Percentiles rank a stretch among this genome's conserved stretches.
These are phyloP conservation scores for Aquilaria sinensis DNA, from an alignment of 345 rosid species.

Conservation along the genomic window DNA sequence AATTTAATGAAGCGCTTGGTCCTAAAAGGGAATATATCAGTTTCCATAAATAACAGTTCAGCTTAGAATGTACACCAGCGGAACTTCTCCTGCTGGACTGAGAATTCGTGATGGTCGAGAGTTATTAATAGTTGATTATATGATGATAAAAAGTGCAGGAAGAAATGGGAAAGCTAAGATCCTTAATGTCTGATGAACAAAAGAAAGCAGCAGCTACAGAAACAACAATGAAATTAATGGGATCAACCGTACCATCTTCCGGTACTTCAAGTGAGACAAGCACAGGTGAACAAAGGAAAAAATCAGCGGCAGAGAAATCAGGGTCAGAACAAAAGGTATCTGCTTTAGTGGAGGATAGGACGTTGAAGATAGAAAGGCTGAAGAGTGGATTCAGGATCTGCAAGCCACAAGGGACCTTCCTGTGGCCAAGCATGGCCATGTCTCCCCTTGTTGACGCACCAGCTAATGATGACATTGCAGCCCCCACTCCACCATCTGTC, in stretches of 20 bases:
- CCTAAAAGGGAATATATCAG: neutral
- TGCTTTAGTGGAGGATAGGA: constrained; percentile 31
- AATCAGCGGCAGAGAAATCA: constrained; percentile 2
- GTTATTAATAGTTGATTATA: too few species aligned
- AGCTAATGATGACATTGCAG: constrained; percentile 20
- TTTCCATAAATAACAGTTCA: neutral
- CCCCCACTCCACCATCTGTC: constrained; percentile 39
- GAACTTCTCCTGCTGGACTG: neutral
- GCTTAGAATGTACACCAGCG: too few species aligned
- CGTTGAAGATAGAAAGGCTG: constrained; percentile 45
- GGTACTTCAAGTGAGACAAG: constrained; percentile 16
- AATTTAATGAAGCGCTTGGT: neutral
- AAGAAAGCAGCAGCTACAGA: constrained; percentile 18
- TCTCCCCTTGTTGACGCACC: constrained; percentile 26
- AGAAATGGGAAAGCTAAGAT: constrained; percentile 36
- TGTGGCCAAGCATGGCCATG: constrained; percentile 56
- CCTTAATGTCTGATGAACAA: constrained; percentile 23
- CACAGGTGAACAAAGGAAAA: constrained; percentile 7
- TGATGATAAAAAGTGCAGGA: constrained; percentile 34
- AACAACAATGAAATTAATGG: constrained; percentile 8
- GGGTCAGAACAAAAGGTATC: constrained; percentile 14
- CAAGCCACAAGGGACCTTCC: constrained; percentile 67
- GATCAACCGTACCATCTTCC: constrained; percentile 12
- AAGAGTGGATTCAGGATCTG: constrained; percentile 81
- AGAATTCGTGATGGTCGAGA: neutral